A percentile compares a stretch with the other conserved stretches of the same genome.
phyloP scores from a whole-genome alignment of 768 basidiomycete genomes.

The Atractiella rhizophila region DNA sequence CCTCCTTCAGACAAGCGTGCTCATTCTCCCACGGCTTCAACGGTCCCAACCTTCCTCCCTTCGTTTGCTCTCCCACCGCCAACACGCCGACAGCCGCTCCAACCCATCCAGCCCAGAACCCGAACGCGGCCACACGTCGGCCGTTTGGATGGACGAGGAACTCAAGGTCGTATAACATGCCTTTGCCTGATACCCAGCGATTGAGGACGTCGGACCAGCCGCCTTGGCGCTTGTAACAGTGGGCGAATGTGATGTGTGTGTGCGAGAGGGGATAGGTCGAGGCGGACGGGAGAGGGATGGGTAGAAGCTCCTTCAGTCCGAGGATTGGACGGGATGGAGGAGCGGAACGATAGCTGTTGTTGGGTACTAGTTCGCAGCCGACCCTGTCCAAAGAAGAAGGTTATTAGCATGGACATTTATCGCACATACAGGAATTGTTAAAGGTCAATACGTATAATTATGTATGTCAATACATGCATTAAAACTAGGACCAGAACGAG shows the following conservation, averaged over 20 bases:
- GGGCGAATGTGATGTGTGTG: slow-evolving; percentile 92
- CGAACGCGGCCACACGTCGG: slow-evolving; percentile 87
- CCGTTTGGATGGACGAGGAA: slow-evolving; percentile 65
- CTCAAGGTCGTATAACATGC: slow-evolving; percentile 80
- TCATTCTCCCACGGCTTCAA: slow-evolving; percentile 69
- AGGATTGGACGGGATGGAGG: slow-evolving; percentile 54
- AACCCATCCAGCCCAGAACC: slow-evolving; percentile 95
- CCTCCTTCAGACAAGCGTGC: slow-evolving; percentile 47
- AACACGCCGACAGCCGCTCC: slow-evolving; percentile 53
- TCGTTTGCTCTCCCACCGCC: slow-evolving; percentile 45
- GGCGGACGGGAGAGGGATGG: slow-evolving; percentile 62
- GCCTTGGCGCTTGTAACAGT: slow-evolving; percentile 85
- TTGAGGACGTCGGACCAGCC: slow-evolving; percentile 71
- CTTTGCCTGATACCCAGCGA: slow-evolving; percentile 50
- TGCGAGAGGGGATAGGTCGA: slow-evolving; percentile 52
- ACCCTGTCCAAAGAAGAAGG: slow-evolving; percentile 31
- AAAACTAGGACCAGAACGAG: too few relatives aligned
- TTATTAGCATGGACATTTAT: neutral
- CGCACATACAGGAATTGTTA: neutral
- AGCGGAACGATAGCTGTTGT: slow-evolving; percentile 70
- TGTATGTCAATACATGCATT: too few relatives aligned
- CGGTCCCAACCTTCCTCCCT: slow-evolving; percentile 30
- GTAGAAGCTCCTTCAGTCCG: slow-evolving; percentile 72
- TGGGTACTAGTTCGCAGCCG: slow-evolving; percentile 62
- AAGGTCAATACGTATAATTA: too few relatives aligned